Base-by-base conservation (phyloP, 2,329 filamentous ascomycete species). In the Colletotrichum cuscutae region DNA sequence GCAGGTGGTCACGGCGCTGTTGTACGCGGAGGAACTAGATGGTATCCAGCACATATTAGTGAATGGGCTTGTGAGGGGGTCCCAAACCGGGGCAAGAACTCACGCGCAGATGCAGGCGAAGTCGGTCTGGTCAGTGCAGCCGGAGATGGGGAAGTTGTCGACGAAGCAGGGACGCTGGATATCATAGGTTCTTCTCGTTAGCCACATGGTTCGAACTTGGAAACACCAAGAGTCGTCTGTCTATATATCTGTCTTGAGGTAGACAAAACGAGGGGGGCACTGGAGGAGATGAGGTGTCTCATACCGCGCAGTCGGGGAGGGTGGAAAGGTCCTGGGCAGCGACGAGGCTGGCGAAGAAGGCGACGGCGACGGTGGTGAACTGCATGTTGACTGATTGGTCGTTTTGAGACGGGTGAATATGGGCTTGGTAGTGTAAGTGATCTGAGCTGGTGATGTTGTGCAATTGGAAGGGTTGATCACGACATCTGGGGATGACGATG, bases 311-410 rank as follows among this genome's bases (percentile, higher is more conserved):
- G 54, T 65, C 60, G 9, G 70, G 60, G 15, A 72, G 59, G 2
- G 13, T 13, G 15, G 70, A 69, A 22, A 72, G 42, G 32, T 74
- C 72, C 56, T 78, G 78, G 28, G 77, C 57, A 52, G 74, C 68
- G 37, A 76, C 58, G 12, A 74, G 42, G 58, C 74, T 69, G 57
- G 78, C 57, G 59, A 79, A 75, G 53, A 80, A 53, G 52, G 76
- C 46, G 32, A 74, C 11, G 69, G 75, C 54, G 56, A 72, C 32
- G 53, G 68, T 72, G 42, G 68, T 74, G 74, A 80, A 74, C 46
- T 77, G 75, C 78, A 80, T 80, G 65, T 72, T 79, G 76, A n/a
- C 28, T 28, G 37, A 5, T 32, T 32, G 15, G 11, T 12, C 4
- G 9, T 30, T 46, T 9, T 35, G 13, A n/a, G 30, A 9, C 4